Evolutionary conservation across 306 rosid species (phyloP), one percentile per base, ranked within the genome.

Genomic region (Prinsepia uniflora): DNA sequence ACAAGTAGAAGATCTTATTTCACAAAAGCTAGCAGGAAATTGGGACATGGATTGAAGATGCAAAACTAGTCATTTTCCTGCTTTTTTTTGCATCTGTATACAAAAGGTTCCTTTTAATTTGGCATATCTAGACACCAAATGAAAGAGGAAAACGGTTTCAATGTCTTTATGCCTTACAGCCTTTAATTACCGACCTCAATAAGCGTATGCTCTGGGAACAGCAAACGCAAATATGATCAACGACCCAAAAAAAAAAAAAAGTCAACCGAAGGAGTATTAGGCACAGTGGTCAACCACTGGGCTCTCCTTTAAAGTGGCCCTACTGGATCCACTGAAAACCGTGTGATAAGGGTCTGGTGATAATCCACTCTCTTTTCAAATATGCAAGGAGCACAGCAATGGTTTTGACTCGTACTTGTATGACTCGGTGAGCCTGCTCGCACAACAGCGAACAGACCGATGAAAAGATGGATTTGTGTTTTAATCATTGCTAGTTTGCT

Each of bases 281-380:
- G 77, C 61, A 55, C 45, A 62, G 72, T 53, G 80, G 91, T 86
- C 91, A 85, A 87, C 75, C 87, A 82, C 88, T 71, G 42, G 55
- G 63, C 50, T 72, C 72, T 60, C 72, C 59, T 50, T 83, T 64
- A 72, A n/a, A 56, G 20, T 65, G 80, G 62, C 78, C 70, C 39
- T 36, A n/a, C 12, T 30, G 36, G 36, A 30, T 30, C 36, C 4
- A 30, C 58, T 66, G 43, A 65, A 78, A 22, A 62, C 74, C 6
- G 63, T 30, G 6, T 14, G 30, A 19, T 41, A 47, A 10, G 70
- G 39, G 66, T 74, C 68, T 4, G 84, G 84, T 69, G 75, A 63
- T 19, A 79, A 42, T 53, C 92, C 87, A 89, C 87, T 80, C 47
- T 10, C 47, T 18, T 52, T 11, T 36, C 30, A 19, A 12, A 68